Percentiles rank a stretch among this genome's conserved stretches.
Conservation (phyloP, 2,329 filamentous ascomycete species). For the Sporothrix phasma region DNA sequence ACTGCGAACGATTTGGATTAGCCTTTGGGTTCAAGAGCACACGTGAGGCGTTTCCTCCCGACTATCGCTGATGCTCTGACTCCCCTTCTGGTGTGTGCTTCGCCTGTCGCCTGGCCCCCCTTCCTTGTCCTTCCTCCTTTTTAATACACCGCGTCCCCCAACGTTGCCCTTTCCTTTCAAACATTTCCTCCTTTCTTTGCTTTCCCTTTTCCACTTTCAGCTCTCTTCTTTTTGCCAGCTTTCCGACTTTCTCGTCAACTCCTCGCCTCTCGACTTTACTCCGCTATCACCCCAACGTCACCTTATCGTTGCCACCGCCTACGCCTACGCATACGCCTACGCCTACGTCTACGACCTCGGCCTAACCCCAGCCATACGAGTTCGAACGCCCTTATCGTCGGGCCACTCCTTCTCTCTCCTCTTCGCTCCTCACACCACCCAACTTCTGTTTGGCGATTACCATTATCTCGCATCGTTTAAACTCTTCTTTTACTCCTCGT, state of each 20-base stretch:
- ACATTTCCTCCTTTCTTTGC: neutral
- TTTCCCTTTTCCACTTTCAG: neutral
- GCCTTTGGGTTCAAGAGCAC: slow-evolving; percentile 4
- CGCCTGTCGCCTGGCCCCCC: neutral
- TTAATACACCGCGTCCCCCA: neutral
- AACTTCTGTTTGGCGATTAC: neutral
- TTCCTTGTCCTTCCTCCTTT: slow-evolving; percentile 1
- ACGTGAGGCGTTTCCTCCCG: slow-evolving; percentile 11
- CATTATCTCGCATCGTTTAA: neutral
- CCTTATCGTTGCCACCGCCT: neutral
- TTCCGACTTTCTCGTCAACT: neutral
- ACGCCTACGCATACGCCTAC: too few species aligned
- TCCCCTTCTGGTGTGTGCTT: neutral
- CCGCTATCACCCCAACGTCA: neutral
- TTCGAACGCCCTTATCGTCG: neutral
- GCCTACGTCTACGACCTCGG: neutral
- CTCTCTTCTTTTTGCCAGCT: neutral
- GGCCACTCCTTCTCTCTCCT: neutral
- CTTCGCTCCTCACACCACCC: neutral
- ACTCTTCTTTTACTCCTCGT: neutral
- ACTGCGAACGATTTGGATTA: slow-evolving; percentile 8
- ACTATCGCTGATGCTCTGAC: slow-evolving; percentile 6
- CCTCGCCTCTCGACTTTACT: neutral
- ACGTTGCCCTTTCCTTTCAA: neutral
- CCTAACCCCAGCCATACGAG: neutral